Evolutionary conservation across 768 basidiomycete genomes (phyloP), one percentile per base, ranked within the genome.

Genomic region (Termitomyces sp.): DNA sequence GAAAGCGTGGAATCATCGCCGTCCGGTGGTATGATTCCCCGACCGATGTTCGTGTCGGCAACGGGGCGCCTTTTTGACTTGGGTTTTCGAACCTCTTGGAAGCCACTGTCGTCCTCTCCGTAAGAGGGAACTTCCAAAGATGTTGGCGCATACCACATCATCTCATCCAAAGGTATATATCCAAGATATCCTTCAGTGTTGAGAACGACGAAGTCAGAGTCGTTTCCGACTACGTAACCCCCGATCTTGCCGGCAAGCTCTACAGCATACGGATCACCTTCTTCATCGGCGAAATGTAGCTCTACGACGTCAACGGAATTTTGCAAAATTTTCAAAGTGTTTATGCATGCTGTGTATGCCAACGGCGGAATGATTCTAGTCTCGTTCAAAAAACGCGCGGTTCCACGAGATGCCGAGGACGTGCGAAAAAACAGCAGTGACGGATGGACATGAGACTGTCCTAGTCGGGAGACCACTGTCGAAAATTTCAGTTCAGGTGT

Each of bases 231-330:
- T 50, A 94, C 90, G 65, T 88, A 94, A 38, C 84, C 92, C 9
- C 82, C 79, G 11, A 92, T 72, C 52, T 83, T 80, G 14, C 85
- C 91, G 10, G 92, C 92, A 8, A 94, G 79, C 66, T 91, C 91
- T 6, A 94, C 91, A n/a, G 88, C 86, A 66, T 85, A 92, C 3
- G 90, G 89, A 71, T 93, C 92, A 10, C 84, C 90, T 71, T 94
- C 92, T 72, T 87, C 87, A 65, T 93, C 91, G 6, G 91, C 91
- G 63, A 87, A 87, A 70, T 88, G 84, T 7, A 92, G 66, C 45
- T 85, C 75, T 20, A 91, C 68, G 5, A 66, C 65, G 20, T 75
- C 65, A 2, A 71, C 74, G 14, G 65, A 62, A n/a, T 72, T 65
- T 56, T 73, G 68, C 10, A 87, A 60, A 11, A 63, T 63, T 48